These are phyloP conservation scores for Clarireedia sp. DNA, from an alignment of 2,329 filamentous ascomycete species.

Conservation along the genomic window DNA sequence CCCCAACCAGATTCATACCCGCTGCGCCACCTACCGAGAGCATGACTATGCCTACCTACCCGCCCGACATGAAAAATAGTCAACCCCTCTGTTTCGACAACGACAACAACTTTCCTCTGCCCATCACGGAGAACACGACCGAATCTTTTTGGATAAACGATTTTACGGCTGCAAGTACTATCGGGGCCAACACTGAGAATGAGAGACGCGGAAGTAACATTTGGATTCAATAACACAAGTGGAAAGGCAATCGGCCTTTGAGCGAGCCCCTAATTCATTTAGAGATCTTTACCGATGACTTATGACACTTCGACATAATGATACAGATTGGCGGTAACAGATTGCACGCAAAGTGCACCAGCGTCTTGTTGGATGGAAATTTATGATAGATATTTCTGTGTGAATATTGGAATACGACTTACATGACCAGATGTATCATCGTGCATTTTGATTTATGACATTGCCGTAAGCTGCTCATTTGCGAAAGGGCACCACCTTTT, in stretches of 20 bases:
- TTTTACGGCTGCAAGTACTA: slow-evolving; percentile 22
- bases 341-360: slow-evolving; percentile 7
- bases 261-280: slow-evolving; percentile 18
- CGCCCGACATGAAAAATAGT: slow-evolving; percentile 35
- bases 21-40: slow-evolving; percentile 14
- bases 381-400: slow-evolving; percentile 1
- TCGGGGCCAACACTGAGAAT: slow-evolving; percentile 14
- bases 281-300: slow-evolving; percentile 23
- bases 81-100: slow-evolving; percentile 34
- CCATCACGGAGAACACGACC: slow-evolving; percentile 42
- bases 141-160: slow-evolving; percentile 36
- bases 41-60: slow-evolving; percentile 16
- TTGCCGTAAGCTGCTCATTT: not conserved
- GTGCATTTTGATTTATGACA: not conserved
- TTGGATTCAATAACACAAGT: slow-evolving; percentile 30
- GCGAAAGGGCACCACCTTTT: not conserved
- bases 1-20: slow-evolving; percentile 11
- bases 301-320: not conserved
- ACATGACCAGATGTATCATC: not conserved
- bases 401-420: not conserved
- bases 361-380: not conserved
- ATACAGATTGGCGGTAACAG: slow-evolving; percentile 9
- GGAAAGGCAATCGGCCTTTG: slow-evolving; percentile 30
- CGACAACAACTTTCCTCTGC: slow-evolving; percentile 26
- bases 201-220: slow-evolving; percentile 22